A percentile compares a stretch with the other conserved stretches of the same genome.
These are phyloP conservation scores for Amanita brunnescens DNA, from an alignment of 768 basidiomycete genomes.

Conservation along the genomic window DNA sequence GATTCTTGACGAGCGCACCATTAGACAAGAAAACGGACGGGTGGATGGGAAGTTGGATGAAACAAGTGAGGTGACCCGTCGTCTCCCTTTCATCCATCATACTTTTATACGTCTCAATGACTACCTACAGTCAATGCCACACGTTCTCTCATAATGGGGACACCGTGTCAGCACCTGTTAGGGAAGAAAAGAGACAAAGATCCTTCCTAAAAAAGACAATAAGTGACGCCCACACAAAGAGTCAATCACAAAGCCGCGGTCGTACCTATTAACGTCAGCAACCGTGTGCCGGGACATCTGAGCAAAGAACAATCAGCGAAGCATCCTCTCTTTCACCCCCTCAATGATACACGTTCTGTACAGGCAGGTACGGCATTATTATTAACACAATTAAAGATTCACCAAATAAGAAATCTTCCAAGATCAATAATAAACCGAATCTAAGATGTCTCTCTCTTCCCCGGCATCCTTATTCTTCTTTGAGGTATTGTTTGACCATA, in stretches of 20 bases:
- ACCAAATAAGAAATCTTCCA: not conserved
- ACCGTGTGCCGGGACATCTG: not conserved
- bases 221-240: not conserved
- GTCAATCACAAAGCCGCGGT: not conserved
- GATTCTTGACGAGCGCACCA: not conserved
- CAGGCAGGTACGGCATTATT: too few species aligned
- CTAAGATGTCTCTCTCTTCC: not conserved
- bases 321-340: not conserved
- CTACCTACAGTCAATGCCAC: too few species aligned
- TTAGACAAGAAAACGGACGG: not conserved
- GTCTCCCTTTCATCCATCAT: too few species aligned
- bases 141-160: too few species aligned
- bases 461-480: not conserved
- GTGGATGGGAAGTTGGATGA: too few species aligned
- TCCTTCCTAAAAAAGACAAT: not conserved
- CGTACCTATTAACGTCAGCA: not conserved
- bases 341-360: not conserved
- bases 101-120: not conserved
- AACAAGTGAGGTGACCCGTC: too few species aligned
- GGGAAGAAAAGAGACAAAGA: not conserved
- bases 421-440: not conserved
- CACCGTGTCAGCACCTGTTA: too few species aligned
- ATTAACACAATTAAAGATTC: not conserved
- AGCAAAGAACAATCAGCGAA: not conserved
- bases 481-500: conserved; percentile 49